phyloP scores from a whole-genome alignment of 106 monocot species.

The Phalaenopsis equestris region DNA sequence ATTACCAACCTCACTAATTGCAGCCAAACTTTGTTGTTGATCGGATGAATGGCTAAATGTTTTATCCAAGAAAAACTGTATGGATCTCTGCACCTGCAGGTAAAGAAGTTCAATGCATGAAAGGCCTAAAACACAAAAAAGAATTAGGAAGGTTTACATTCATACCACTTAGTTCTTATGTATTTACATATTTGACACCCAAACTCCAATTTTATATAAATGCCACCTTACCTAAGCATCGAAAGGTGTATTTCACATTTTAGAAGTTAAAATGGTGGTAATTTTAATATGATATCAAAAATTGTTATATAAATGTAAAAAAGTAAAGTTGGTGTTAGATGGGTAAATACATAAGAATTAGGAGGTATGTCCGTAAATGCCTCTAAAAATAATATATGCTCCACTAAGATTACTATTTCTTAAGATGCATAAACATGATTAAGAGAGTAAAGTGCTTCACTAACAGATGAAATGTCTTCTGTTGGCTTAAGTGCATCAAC shows the following conservation, averaged over 20 bases:
- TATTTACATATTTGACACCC: no score
- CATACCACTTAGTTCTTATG: no score
- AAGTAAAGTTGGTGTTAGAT: no score
- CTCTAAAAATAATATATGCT: background rate
- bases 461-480: constrained; percentile 82
- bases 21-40: constrained; percentile 76
- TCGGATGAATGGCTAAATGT: constrained; percentile 64
- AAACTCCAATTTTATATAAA: no score
- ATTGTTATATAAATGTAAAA: no score
- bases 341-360: no score
- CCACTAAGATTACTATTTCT: background rate
- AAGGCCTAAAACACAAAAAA: background rate
- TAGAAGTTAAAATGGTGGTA: no score
- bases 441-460: constrained; percentile 20
- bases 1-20: constrained; percentile 75
- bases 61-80: constrained; percentile 93
- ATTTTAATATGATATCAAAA: no score
- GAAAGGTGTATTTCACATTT: no score
- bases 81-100: constrained; percentile 75
- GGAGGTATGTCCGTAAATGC: no score
- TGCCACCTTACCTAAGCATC: no score
- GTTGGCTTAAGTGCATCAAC: constrained; percentile 90
- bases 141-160: no score
- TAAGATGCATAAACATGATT: background rate
- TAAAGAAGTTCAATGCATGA: constrained; percentile 1